Evolutionary conservation across 1,284 basidiomycete species (phyloP).

Genomic region (Flammula alnicola): DNA sequence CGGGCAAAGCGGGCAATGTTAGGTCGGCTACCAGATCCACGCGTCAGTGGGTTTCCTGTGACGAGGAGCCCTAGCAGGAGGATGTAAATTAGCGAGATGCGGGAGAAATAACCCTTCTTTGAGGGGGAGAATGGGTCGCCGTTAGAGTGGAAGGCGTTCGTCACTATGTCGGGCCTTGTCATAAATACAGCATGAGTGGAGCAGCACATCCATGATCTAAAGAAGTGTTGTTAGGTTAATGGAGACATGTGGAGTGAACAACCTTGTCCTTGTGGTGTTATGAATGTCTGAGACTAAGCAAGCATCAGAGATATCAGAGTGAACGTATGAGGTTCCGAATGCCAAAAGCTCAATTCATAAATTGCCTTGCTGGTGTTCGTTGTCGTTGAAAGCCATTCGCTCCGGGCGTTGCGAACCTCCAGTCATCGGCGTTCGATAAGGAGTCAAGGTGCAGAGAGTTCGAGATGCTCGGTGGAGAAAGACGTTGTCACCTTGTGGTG

Average conservation of each 20-base stretch:
- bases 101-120: constrained; percentile 1
- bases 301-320: background rate
- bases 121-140: background rate
- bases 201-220: constrained; percentile 5
- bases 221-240: background rate
- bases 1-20: constrained; percentile 5
- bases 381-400: no score
- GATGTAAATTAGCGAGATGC: constrained; percentile 11
- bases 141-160: background rate
- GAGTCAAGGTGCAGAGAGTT: no score
- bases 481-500: no score
- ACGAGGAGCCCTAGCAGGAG: constrained; percentile 1
- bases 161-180: no score
- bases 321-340: background rate
- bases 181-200: background rate
- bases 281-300: constrained; percentile 4
- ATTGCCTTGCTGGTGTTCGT: no score
- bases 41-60: background rate
- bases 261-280: background rate
- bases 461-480: no score
- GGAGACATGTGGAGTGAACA: background rate
- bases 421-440: no score
- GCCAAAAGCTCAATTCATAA: no score
- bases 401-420: no score
- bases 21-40: background rate